Percentiles rank a stretch among this genome's conserved stretches.
Conservation (phyloP, 139 green algal species). For the Closterium sp. region DNA sequence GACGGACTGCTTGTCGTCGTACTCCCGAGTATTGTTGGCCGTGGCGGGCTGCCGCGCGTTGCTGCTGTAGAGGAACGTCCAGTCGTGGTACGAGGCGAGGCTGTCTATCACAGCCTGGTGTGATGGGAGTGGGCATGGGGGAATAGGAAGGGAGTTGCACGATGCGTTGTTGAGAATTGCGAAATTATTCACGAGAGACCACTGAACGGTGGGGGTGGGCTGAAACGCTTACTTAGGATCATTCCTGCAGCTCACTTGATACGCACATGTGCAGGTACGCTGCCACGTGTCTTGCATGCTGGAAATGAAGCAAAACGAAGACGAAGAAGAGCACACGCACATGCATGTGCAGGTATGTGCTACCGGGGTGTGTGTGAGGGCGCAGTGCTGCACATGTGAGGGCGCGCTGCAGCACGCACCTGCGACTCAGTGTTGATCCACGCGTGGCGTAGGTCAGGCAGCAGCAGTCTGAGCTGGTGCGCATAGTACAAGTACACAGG, state of each 20-base stretch:
- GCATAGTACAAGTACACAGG: conserved; percentile 9
- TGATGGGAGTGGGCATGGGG: not conserved
- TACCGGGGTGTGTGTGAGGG: no score
- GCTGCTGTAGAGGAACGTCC: conserved; percentile 5
- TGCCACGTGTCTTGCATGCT: no score
- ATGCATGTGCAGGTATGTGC: no score
- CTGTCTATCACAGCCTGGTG: not conserved
- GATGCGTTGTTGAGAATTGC: no score
- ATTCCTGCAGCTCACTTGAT: no score
- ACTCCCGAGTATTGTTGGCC: not conserved
- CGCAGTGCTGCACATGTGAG: not conserved
- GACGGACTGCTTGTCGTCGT: not conserved
- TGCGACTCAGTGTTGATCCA: conserved; percentile 32
- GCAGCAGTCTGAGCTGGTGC: not conserved
- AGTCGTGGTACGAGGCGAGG: not conserved
- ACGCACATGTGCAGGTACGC: no score
- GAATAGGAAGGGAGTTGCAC: not conserved
- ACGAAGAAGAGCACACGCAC: no score
- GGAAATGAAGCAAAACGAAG: no score
- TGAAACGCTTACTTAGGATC: no score
- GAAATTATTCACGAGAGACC: no score
- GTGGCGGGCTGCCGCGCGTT: not conserved
- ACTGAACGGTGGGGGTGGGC: no score
- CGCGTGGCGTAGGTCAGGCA: conserved; percentile 3
- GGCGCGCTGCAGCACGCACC: not conserved